Conservation (phyloP, 805 yeast genomes). For the Yarrowia keelungensis region DNA sequence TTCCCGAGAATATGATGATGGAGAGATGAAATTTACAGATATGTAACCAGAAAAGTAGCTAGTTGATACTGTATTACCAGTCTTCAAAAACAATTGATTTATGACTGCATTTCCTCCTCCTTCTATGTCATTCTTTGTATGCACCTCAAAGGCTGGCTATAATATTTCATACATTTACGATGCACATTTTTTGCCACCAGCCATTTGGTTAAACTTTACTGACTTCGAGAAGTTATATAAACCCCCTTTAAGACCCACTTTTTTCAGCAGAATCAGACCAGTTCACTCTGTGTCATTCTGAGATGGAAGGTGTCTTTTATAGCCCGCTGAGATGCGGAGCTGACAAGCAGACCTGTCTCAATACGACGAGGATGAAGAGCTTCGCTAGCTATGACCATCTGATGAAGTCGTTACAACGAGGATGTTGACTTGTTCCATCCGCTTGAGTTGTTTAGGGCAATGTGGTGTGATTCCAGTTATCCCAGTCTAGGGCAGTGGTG, state of each 20-base stretch:
- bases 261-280: background rate
- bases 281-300: background rate
- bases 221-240: background rate
- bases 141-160: background rate
- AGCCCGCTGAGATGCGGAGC: background rate
- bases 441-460: background rate
- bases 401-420: too few relatives aligned
- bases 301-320: background rate
- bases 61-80: too few relatives aligned
- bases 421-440: background rate
- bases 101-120: background rate
- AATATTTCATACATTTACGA: background rate
- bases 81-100: too few relatives aligned
- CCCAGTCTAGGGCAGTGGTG: too few relatives aligned
- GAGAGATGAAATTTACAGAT: too few relatives aligned
- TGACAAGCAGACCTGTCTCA: too few relatives aligned
- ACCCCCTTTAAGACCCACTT: background rate
- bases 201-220: background rate
- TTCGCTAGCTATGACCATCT: too few relatives aligned
- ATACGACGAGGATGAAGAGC: too few relatives aligned
- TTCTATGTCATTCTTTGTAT: background rate
- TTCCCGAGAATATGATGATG: too few relatives aligned
- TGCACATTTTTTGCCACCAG: background rate
- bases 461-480: background rate
- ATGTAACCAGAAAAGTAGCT: too few relatives aligned